A percentile compares a stretch with the other conserved stretches of the same genome.
Evolutionary conservation across 1,284 basidiomycete genomes (phyloP).

Genomic region (Tilletia walkeri): DNA sequence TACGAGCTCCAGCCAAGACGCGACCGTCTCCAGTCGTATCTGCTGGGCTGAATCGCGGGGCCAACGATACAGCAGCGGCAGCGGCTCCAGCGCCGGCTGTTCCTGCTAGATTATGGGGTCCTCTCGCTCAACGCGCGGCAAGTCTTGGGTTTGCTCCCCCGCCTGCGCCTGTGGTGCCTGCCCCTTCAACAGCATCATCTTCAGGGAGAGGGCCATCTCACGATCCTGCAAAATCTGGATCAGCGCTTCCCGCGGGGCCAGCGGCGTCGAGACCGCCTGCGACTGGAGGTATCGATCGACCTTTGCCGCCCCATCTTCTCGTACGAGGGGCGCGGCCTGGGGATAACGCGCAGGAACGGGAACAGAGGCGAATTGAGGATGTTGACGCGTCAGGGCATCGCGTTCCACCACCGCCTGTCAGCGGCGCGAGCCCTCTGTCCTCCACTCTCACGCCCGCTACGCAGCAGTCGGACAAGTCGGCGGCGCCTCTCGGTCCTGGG

Average conservation of each 20-base stretch:
- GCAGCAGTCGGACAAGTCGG: background rate
- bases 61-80: background rate
- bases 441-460: too few relatives aligned
- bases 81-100: background rate
- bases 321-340: background rate
- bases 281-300: slow-evolving; percentile 18
- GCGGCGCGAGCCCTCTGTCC: background rate
- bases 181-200: background rate
- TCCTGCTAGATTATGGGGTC: slow-evolving; percentile 38
- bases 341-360: background rate
- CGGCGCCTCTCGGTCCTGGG: background rate
- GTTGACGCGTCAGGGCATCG: slow-evolving; percentile 25
- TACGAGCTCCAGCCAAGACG: background rate
- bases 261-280: slow-evolving; percentile 4
- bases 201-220: too few relatives aligned
- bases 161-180: slow-evolving; percentile 15
- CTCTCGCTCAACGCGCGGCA: slow-evolving; percentile 39
- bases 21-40: too few relatives aligned
- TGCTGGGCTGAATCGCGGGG: background rate
- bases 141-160: slow-evolving; percentile 27
- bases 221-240: too few relatives aligned
- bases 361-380: background rate
- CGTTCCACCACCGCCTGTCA: slow-evolving; percentile 6
- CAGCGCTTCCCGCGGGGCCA: slow-evolving; percentile 6
- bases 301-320: background rate